A percentile compares a stretch with the other conserved stretches of the same genome.
phyloP scores from a whole-genome alignment of 2,329 filamentous ascomycete species.

The Albifimbria verrucaria region DNA sequence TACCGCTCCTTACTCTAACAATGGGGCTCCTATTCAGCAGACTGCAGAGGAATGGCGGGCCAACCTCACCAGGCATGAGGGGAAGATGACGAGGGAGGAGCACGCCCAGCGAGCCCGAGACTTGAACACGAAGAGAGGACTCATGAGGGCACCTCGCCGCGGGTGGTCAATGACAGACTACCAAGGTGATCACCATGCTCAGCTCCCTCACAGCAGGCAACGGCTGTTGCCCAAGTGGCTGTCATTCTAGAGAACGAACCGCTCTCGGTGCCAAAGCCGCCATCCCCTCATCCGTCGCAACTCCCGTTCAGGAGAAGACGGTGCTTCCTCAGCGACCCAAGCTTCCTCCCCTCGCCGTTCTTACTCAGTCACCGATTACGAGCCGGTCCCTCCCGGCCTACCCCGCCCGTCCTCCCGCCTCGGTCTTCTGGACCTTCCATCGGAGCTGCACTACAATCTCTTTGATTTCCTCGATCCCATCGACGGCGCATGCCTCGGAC shows the following conservation, averaged over 20 bases:
- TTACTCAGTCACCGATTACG: conserved; percentile 59
- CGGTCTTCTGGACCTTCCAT: conserved; percentile 50
- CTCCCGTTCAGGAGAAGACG: conserved; percentile 14
- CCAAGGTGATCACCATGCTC: conserved; percentile 25
- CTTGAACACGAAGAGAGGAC: conserved; percentile 29
- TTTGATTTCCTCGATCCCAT: conserved; percentile 63
- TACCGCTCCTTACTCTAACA: conserved; percentile 23
- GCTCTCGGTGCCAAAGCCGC: conserved; percentile 7
- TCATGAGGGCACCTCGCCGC: conserved; percentile 38
- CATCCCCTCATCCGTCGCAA: conserved; percentile 13
- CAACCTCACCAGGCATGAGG: conserved; percentile 17
- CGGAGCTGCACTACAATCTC: conserved; percentile 58
- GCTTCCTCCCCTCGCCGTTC: conserved; percentile 50
- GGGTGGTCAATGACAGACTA: conserved; percentile 47
- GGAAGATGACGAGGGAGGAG: conserved; percentile 36
- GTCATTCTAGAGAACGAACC: conserved; percentile 32
- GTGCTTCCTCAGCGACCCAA: conserved; percentile 26
- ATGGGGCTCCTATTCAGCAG: conserved; percentile 19
- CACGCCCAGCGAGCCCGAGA: conserved; percentile 36
- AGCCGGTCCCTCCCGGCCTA: conserved; percentile 43
- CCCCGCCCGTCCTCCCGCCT: conserved; percentile 44
- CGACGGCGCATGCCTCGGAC: conserved; percentile 59
- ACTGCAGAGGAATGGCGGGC: conserved; percentile 13
- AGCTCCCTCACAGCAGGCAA: conserved; percentile 15
- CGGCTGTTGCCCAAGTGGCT: conserved; percentile 22